Evolutionary conservation across 2,329 filamentous ascomycete genomes (phyloP).

Genomic region (Penicillium sp.): DNA sequence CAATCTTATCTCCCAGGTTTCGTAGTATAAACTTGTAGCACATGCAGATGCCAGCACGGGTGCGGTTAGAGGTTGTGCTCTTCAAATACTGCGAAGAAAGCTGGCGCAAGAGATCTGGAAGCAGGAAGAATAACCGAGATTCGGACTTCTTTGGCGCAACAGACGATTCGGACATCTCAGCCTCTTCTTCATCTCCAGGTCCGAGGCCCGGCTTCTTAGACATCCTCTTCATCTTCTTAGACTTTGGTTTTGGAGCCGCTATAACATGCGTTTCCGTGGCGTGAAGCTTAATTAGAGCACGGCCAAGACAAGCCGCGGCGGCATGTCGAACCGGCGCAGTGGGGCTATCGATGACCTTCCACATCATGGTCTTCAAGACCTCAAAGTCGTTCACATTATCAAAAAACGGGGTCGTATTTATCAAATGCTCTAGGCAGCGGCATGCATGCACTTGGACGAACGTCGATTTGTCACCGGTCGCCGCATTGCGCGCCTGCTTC

Average conservation of each 20-base stretch:
- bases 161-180: constrained; percentile 71
- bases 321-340: constrained; percentile 77
- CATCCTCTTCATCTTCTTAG: constrained; percentile 70
- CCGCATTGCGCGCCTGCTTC: constrained; percentile 82
- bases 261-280: constrained; percentile 58
- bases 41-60: constrained; percentile 77
- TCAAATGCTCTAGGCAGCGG: constrained; percentile 72
- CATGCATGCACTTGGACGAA: constrained; percentile 78
- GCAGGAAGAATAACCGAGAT: constrained; percentile 67
- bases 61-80: constrained; percentile 73
- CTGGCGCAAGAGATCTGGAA: constrained; percentile 75
- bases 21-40: constrained; percentile 83
- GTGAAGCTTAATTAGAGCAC: constrained; percentile 78
- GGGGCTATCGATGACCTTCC: constrained; percentile 81
- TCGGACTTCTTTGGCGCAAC: constrained; percentile 68
- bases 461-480: constrained; percentile 75
- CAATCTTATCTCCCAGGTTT: constrained; percentile 74
- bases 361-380: constrained; percentile 74
- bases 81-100: constrained; percentile 79
- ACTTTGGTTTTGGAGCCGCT: constrained; percentile 58
- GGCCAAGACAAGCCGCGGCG: constrained; percentile 79
- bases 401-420: constrained; percentile 75
- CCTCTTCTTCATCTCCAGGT: constrained; percentile 69
- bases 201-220: constrained; percentile 62
- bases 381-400: constrained; percentile 89